Evolutionary conservation across 2,329 filamentous ascomycete genomes (phyloP).

Genomic region (Ilyonectria sp.): DNA sequence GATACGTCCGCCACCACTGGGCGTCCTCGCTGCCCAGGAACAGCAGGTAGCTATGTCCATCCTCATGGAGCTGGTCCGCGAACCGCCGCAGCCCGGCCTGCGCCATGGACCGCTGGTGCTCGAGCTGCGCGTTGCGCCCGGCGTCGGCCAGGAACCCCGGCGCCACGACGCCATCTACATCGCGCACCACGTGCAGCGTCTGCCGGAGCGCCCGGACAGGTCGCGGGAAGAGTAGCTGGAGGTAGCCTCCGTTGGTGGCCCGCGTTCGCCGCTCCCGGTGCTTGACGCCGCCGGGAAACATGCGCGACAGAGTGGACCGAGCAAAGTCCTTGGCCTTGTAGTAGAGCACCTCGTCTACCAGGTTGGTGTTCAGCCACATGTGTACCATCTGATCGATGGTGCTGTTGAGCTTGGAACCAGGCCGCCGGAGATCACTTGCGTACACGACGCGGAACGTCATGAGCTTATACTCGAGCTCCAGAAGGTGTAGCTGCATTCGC

Average conservation of each 20-base stretch:
- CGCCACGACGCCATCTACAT: conserved; percentile 22
- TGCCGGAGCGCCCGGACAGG: conserved; percentile 20
- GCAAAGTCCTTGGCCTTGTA: conserved; percentile 31
- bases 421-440: conserved; percentile 19
- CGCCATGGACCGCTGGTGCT: conserved; percentile 10
- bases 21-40: conserved; percentile 28
- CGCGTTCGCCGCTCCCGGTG: conserved; percentile 10
- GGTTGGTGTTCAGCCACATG: conserved; percentile 32
- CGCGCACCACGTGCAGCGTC: conserved; percentile 23
- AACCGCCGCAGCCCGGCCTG: conserved; percentile 13
- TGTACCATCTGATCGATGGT: conserved; percentile 28
- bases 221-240: conserved; percentile 21
- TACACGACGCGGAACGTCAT: conserved; percentile 30
- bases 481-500: conserved; percentile 27
- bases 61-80: conserved; percentile 15
- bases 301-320: conserved; percentile 6
- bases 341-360: conserved; percentile 28
- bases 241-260: conserved; percentile 10
- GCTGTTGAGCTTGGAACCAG: conserved; percentile 15
- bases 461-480: conserved; percentile 32
- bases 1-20: conserved; percentile 27
- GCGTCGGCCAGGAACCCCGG: conserved; percentile 12
- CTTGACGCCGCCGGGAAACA: conserved; percentile 14
- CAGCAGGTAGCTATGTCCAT: conserved; percentile 20
- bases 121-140: conserved; percentile 20